Evolutionary conservation across 352 stramenopile genomes (phyloP).

Genomic region (Phytophthora rubi): DNA sequence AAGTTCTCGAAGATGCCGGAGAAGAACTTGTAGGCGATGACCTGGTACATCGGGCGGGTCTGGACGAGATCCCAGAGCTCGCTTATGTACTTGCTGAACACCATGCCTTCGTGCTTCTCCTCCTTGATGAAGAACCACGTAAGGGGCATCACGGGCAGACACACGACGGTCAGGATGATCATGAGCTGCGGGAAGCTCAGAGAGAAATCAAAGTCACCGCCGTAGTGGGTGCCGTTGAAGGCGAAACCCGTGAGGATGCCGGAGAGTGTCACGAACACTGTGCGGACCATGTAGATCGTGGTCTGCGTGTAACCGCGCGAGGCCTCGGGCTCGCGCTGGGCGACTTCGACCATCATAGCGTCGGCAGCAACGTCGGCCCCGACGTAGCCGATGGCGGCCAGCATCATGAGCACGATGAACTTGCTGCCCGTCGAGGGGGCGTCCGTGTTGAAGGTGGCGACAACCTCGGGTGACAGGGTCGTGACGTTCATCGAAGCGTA

Average conservation of each 20-base stretch:
- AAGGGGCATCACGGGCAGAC: conserved; percentile 47
- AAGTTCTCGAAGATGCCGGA: conserved; percentile 50
- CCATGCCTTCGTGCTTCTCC: conserved; percentile 39
- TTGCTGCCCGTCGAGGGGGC: conserved; percentile 42
- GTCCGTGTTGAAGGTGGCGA: conserved; percentile 41
- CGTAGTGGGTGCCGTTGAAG: conserved; percentile 51
- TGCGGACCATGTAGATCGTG: conserved; percentile 52
- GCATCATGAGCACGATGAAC: conserved; percentile 55
- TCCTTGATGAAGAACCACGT: conserved; percentile 59
- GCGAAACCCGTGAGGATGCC: conserved; percentile 48
- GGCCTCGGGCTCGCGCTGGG: conserved; percentile 52
- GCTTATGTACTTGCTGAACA: conserved; percentile 45
- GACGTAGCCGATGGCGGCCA: conserved; percentile 55
- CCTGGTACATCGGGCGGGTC: conserved; percentile 51
- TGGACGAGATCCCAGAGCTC: conserved; percentile 50
- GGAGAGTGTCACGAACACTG: conserved; percentile 45
- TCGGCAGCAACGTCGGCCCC: conserved; percentile 59
- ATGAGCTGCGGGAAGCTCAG: conserved; percentile 46
- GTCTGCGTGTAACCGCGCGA: conserved; percentile 58
- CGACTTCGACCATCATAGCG: conserved; percentile 58
- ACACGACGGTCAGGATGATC: conserved; percentile 40
- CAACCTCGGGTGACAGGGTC: conserved; percentile 30
- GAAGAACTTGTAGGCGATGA: conserved; percentile 57
- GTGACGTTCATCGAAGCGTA: conserved; percentile 42
- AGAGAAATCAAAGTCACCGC: conserved; percentile 51